Evolutionary conservation across 306 rosid species (phyloP), one percentile per base, ranked within the genome.

Genomic region (Spatholobus suberectus): DNA sequence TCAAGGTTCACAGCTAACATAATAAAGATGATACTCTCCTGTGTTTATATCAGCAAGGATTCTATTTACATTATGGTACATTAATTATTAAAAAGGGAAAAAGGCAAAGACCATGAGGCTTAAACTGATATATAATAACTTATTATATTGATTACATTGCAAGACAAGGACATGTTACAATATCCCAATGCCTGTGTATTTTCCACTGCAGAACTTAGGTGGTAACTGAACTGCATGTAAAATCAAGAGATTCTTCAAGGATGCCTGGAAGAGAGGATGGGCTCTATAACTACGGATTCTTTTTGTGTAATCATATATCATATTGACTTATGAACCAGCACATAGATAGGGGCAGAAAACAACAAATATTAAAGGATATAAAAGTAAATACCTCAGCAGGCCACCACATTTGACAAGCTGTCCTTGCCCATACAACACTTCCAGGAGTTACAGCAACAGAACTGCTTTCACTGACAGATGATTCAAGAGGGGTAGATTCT

Each of bases 321-420:
- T 37, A 47, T 40, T 76, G 70, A 32, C 52, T 74, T 35, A 61
- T 35, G 75, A 66, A 83, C 65, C 82, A 52, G 81, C 29, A 69
- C 35, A 49, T 23, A 21, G 18, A 70, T n/a, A 21, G 17, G 9
- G 6, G 12, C 15, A 71, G 37, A 73, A 68, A 81, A 21, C 75
- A 10, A 41, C 10, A 44, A 61, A 47, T 10, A 69, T 70, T 27
- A 66, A 26, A 63, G 5, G 24, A 41, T 62, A 26, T 32, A 54
- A 62, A 55, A 46, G 73, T 32, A 62, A 62, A 76, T 85, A 91
- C 94, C 89, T 91, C 92, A 38, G 91, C 90, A 69, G 94, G 90
- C 94, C 94, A 91, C 92, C 90, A 87, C 20, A 69, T 54, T 82
- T 82, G 73, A 70, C 70, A 58, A 71, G 34, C 43, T 47, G 87